Percentiles rank a stretch among this genome's conserved stretches.
Conservation (phyloP, 768 basidiomycete species). For the Lactarius sanguifluus region DNA sequence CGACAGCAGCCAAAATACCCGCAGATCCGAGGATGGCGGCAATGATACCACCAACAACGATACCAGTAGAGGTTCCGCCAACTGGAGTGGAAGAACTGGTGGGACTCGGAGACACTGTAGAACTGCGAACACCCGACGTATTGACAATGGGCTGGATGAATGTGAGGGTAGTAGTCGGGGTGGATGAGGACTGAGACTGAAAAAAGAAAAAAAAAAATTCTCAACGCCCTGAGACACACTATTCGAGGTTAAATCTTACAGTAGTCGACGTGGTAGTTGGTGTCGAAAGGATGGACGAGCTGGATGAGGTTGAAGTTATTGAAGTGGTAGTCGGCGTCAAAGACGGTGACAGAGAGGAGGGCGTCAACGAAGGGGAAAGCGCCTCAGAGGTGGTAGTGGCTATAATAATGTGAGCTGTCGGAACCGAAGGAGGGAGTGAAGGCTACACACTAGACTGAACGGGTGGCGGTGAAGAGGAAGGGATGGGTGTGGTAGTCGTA, state of each 20-base stretch:
- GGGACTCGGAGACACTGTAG: slow-evolving; percentile 18
- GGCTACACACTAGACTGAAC: not conserved
- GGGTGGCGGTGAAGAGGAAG: not conserved
- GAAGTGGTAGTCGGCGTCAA: not conserved
- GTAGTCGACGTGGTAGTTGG: not conserved
- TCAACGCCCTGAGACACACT: not conserved
- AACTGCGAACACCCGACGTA: slow-evolving; percentile 2
- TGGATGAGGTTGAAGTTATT: not conserved
- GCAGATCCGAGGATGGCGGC: slow-evolving; percentile 39
- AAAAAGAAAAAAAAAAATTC: not conserved
- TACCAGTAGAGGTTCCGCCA: slow-evolving; percentile 28
- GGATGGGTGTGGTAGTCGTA: not conserved
- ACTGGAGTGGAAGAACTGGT: slow-evolving; percentile 12
- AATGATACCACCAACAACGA: slow-evolving; percentile 39
- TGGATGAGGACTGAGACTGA: not conserved
- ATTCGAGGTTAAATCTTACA: not conserved
- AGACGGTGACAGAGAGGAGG: not conserved
- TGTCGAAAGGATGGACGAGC: not conserved
- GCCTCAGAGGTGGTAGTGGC: slow-evolving; percentile 5
- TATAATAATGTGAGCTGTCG: not conserved
- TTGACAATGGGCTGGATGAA: slow-evolving; percentile 10
- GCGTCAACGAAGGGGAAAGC: not conserved
- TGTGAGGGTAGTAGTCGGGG: slow-evolving; percentile 5
- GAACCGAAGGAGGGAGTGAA: not conserved
- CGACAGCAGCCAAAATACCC: slow-evolving; percentile 35